Evolutionary conservation across 2,329 filamentous ascomycete genomes (phyloP), one percentile per base, ranked within the genome.

Genomic region (Colletotrichum sidae): DNA sequence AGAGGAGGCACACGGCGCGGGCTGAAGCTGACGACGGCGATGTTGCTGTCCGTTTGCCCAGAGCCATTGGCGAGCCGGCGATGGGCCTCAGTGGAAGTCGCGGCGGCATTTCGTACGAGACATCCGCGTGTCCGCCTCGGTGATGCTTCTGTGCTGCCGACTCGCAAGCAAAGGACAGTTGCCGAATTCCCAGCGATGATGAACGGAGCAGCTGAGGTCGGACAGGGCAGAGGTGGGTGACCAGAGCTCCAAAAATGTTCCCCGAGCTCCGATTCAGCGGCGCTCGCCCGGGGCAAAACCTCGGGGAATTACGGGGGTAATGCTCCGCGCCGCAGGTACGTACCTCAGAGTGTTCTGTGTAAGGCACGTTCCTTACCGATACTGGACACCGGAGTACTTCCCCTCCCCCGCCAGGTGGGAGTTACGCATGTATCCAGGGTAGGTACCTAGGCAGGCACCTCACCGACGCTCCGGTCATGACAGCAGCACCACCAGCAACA

Each of bases 51-150:
- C 10, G 61, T 17, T 60, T 63, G 17, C 57, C 17, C 49, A 34
- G 11, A 60, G 55, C n/a, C 52, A 35, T 71, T 35, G 54, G 62
- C 54, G 59, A 52, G 17, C 66, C 69, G 67, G 72, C 65, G 60
- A 73, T 49, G 38, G 71, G 69, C 69, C 71, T 72, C 63, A 75
- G 66, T 66, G 70, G 70, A 38, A 75, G 60, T 69, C 72, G 72
- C 58, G 74, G 74, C 63, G 73, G 72, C 74, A 75, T 74, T 37
- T 15, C 39, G 53, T 34, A 34, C 35, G 47, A 44, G 47, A 46
- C 37, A 49, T 17, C 38, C 57, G 57, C 34, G 11, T 13, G 11
- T 17, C 42, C 15, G 39, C 35, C 51, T 46, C 13, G 1, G 25
- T 25, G 25, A 25, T 4, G 25, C 25, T 25, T 55, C 39, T 52